Evolutionary conservation across 2,329 filamentous ascomycete genomes (phyloP), one percentile per base, ranked within the genome.

Genomic region (Epichloe typhina): DNA sequence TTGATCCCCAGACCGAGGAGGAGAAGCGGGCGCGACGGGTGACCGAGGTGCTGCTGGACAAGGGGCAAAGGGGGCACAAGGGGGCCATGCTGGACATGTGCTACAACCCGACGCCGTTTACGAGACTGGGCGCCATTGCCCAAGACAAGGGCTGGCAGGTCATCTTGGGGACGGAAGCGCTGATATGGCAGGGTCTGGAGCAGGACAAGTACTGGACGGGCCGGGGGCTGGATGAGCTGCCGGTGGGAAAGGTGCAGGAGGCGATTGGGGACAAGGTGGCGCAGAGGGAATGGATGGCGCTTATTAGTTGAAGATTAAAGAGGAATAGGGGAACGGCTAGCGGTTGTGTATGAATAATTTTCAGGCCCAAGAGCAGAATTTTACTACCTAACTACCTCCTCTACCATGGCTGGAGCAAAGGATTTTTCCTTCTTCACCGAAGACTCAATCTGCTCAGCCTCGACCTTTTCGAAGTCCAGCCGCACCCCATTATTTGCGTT

Each of bases 1-100:
- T 86, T 57, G 73, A 81, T n/a, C 86, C 87, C 0, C 72, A 72
- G 58, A 84, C 80, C 0, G 65, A 71, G 2, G 75, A 74, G 31
- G 86, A 93, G 70, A 69, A 73, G 31, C 68, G 71, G 41, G 79
- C 83, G 4, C 70, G 86, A 1, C 63, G 66, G 1, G 72, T 87
- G 0, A 64, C 75, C 0, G 72, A 79, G 58, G 64, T 69, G 3
- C 75, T 74, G 46, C 56, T 74, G 11, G 52, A 54, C 35, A 71
- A 71, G 63, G 61, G 70, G 15, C 67, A 75, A 53, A 83, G 84
- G 63, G 61, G 70, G 15, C 67, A 75, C 54, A 83, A 84, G 65
- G 85, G 84, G 6, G 80, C 80, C 6, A 77, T 90, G 51, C 64
- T 90, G 53, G 86, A 90, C 65, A 90, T 91, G 86, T 89, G 85